Conservation (phyloP, 805 yeast species). For the Suhomyces sp. region DNA sequence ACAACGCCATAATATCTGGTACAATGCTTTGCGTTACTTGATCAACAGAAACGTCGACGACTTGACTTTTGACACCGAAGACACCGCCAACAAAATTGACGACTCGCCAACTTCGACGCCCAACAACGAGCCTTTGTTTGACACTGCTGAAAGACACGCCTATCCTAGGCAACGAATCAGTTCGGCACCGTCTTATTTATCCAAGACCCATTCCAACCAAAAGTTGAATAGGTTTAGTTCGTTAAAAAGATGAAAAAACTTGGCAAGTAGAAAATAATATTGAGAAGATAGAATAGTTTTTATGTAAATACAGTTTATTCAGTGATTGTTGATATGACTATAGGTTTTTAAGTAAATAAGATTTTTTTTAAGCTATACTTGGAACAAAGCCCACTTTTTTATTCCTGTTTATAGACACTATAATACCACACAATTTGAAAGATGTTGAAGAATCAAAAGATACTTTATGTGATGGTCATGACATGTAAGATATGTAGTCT, state of each 20-base stretch:
- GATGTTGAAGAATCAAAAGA: no score
- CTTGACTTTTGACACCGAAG: conserved; percentile 41
- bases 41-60: conserved; percentile 64
- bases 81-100: conserved; percentile 11
- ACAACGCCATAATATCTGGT: conserved; percentile 90
- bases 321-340: no score
- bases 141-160: conserved; percentile 15
- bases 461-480: no score
- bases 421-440: no score
- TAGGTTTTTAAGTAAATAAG: no score
- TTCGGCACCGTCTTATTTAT: conserved; percentile 9
- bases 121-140: conserved; percentile 8
- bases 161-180: conserved; percentile 14
- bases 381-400: no score
- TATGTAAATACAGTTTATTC: no score
- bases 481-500: no score
- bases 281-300: no score
- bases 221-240: conserved; percentile 11
- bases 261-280: no score
- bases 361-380: no score
- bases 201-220: conserved; percentile 4
- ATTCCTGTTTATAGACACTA: no score
- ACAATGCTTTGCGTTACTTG: conserved; percentile 73
- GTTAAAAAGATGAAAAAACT: conserved; percentile 2
- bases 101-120: conserved; percentile 10